These are phyloP conservation scores for Bonia amplexicaulis DNA, from an alignment of 176 grass and related monocot species.

Conservation along the genomic window DNA sequence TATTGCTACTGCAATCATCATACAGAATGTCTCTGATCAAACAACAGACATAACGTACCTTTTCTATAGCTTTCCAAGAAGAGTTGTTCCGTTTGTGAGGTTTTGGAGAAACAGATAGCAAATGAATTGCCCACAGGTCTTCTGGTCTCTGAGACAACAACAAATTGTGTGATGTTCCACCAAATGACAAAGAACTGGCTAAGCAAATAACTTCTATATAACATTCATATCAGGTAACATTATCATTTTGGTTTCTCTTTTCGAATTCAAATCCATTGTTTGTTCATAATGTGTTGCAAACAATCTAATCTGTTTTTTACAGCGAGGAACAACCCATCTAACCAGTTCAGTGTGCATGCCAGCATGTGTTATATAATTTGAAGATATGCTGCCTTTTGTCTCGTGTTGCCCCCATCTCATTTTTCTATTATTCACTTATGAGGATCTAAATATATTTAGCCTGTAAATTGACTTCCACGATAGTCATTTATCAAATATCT, in stretches of 20 bases:
- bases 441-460: not conserved
- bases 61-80: slow-evolving; percentile 85
- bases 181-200: slow-evolving; percentile 7
- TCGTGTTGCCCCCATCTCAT: not conserved
- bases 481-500: not conserved
- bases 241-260: not conserved
- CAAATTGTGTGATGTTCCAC: slow-evolving; percentile 11
- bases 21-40: not conserved
- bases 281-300: not conserved
- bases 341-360: slow-evolving; percentile 3
- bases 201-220: not conserved
- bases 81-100: slow-evolving; percentile 87
- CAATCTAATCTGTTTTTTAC: not conserved
- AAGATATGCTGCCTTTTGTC: not conserved
- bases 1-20: not conserved
- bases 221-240: not conserved
- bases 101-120: slow-evolving; percentile 70
- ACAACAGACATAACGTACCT: slow-evolving; percentile 43
- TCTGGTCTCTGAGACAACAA: slow-evolving; percentile 76
- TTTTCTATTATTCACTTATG: not conserved
- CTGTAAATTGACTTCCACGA: not conserved
- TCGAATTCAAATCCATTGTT: not conserved
- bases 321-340: not conserved
- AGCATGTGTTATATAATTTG: not conserved
- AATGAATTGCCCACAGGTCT: slow-evolving; percentile 81